Base-by-base conservation (phyloP, 495 filamentous ascomycete genomes). In the Apiosordaria backusii region DNA sequence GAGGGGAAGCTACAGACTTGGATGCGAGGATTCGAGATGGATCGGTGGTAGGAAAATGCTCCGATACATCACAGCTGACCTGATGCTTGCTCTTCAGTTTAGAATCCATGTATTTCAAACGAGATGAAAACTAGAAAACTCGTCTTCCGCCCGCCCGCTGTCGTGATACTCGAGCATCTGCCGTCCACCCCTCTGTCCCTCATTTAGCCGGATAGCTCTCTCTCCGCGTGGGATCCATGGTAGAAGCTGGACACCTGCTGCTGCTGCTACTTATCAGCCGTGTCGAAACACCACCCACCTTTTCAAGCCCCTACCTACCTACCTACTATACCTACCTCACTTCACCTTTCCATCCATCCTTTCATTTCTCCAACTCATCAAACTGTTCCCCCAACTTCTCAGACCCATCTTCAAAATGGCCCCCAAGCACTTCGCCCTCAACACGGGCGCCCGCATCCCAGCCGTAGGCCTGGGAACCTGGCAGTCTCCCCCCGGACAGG, bases 401-500 rank as follows among this genome's bases (percentile, higher is more conserved):
- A 50, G 2, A 18, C 25, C 50, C 9, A 22, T 26, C 1, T 21
- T 29, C 54, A 79, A 54, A 40, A 86, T 86, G 83, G 75, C 82
- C 62, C 75, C 74, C 66, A 80, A 80, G 40, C 74, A 75, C 22
- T 89, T 88, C 78, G 89, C 87, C 71, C 86, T 95, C 70, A 95
- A 93, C 81, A 92, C 84, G 40, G 91, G 90, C 64, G 82, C 84
- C 50, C 80, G 85, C 66, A 92, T 95, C 72, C 91, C 91, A 27
- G 89, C 91, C 26, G 69, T 93, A 16, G 91, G 90, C 4, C 80
- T 93, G 10, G 87, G 88, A 74, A 91, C 89, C 63, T 91, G 91
- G 91, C 89, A 95, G 77, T 86, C 88, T 6, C 82, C 75, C 0
- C 82, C 88, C 4, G 90, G 90, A 57, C 80, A 85, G 65, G 85